phyloP scores from a whole-genome alignment of 2,329 filamentous ascomycete genomes.

The Westerdykella aurantiaca region DNA sequence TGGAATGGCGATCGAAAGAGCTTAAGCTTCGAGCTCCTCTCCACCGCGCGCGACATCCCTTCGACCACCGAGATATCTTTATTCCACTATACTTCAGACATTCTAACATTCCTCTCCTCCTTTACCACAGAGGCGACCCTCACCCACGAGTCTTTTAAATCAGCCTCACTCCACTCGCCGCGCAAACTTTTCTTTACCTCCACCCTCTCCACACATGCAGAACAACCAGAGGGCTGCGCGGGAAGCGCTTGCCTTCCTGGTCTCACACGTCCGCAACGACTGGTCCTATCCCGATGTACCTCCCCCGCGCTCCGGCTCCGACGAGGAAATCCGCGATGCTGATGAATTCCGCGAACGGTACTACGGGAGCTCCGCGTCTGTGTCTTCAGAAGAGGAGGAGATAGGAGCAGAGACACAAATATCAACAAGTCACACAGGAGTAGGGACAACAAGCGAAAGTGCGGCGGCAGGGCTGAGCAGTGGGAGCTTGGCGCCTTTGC shows the following conservation, averaged over 20 bases:
- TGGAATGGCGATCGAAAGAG: no score
- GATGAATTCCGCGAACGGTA: slow-evolving; percentile 41
- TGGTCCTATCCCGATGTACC: slow-evolving; percentile 40
- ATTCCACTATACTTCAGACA: no score
- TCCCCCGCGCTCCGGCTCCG: slow-evolving; percentile 28
- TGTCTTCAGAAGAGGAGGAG: slow-evolving; percentile 24
- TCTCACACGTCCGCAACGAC: slow-evolving; percentile 41
- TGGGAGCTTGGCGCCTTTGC: slow-evolving; percentile 1
- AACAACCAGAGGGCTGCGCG: slow-evolving; percentile 40
- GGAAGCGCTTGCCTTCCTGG: slow-evolving; percentile 39
- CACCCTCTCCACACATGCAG: slow-evolving; percentile 22
- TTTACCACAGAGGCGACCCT: no score
- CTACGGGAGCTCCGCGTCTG: slow-evolving; percentile 32
- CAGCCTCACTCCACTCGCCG: no score
- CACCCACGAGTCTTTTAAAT: no score
- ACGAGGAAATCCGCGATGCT: slow-evolving; percentile 29
- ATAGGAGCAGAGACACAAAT: not conserved
- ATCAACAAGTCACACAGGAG: not conserved
- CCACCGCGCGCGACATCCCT: no score
- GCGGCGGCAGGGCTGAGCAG: not conserved
- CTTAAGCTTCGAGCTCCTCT: no score
- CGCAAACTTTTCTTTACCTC: not conserved
- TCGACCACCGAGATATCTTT: no score
- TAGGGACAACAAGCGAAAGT: not conserved
- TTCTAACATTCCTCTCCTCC: no score